Base-by-base conservation (phyloP, 202 grass and related monocot species). In the Miscanthus sacchariflorus region DNA sequence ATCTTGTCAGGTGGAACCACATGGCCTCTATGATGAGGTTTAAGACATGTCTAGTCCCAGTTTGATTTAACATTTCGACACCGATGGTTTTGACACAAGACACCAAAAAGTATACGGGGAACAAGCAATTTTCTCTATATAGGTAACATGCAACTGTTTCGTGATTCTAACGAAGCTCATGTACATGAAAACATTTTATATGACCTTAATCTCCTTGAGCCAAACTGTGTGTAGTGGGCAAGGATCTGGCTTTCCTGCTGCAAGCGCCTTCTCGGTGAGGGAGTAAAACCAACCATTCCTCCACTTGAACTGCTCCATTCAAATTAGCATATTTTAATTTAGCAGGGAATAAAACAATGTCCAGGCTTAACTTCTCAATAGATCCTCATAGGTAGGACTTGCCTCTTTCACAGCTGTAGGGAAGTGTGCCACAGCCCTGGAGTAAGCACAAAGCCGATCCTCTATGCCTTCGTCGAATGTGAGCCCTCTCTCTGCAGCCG, bases 191-290 rank as follows among this genome's bases (percentile, higher is more conserved):
- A 14, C 56, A 78, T 13, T 77, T 78, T 88, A 98, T 81, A 98
- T 91, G 90, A 94, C 83, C 89, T 93, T 98, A 86, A 98, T 84
- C 85, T 98, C 96, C 90, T 98, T 98, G 84, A 98, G 96, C 96
- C 93, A 98, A 90, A 90, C 90, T 58, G 96, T 98, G 77, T 98
- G 96, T 50, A 96, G 87, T 7, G 93, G 92, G 80, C 96, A 96
- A 61, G 96, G 92, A 79, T 98, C 93, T 49, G 82, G 68, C 52
- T 90, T 90, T 52, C 92, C 93, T 90, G 91, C 44, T 54, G 84
- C 76, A 36, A 98, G 74, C 4, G 89, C 93, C 78, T 94, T 95
- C 74, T 98, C 90, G 1, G 93, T 90, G 58, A 98, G 84, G 36
- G 90, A 94, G 71, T 98, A 92, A 64, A 98, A 98, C 93, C 93